These are phyloP conservation scores for Biscogniauxia marginata DNA, from an alignment of 2,329 filamentous ascomycete genomes.

Conservation along the genomic window DNA sequence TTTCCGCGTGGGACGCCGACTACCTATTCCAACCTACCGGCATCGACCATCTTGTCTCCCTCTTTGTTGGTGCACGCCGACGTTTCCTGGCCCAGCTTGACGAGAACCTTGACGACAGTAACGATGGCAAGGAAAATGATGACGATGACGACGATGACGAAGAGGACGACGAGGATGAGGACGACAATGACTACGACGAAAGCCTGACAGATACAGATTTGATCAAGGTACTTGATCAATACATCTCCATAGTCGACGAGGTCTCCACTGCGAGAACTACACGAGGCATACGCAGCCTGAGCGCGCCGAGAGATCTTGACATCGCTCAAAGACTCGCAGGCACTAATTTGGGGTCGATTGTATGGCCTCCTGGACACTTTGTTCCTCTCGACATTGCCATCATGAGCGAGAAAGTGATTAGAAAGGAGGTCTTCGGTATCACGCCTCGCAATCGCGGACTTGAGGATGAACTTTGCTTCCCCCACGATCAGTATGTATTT, in stretches of 20 bases:
- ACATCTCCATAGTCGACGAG: slow-evolving; percentile 5
- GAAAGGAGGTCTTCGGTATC: slow-evolving; percentile 16
- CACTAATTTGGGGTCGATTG: neutral
- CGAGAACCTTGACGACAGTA: neutral
- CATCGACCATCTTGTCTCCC: slow-evolving; percentile 6
- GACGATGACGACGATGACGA: neutral
- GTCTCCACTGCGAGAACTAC: neutral
- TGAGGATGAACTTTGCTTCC: slow-evolving; percentile 3
- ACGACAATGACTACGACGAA: neutral
- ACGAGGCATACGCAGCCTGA: neutral
- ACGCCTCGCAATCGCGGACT: neutral
- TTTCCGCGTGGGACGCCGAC: slow-evolving; percentile 14
- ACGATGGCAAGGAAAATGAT: neutral
- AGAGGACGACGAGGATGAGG: neutral
- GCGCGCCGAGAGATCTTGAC: neutral
- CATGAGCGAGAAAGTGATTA: slow-evolving; percentile 6
- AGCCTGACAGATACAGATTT: neutral
- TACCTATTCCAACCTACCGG: slow-evolving; percentile 2
- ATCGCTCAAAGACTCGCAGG: neutral
- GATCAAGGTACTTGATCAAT: slow-evolving; percentile 5
- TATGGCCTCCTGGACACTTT: slow-evolving; percentile 17
- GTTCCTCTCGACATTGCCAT: slow-evolving; percentile 12
- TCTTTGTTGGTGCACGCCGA: slow-evolving; percentile 13
- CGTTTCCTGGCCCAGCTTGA: slow-evolving; percentile 1
- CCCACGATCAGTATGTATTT: no score